Conservation (phyloP, 2,329 filamentous ascomycete species). For the Hymenoscyphus fructigenus region DNA sequence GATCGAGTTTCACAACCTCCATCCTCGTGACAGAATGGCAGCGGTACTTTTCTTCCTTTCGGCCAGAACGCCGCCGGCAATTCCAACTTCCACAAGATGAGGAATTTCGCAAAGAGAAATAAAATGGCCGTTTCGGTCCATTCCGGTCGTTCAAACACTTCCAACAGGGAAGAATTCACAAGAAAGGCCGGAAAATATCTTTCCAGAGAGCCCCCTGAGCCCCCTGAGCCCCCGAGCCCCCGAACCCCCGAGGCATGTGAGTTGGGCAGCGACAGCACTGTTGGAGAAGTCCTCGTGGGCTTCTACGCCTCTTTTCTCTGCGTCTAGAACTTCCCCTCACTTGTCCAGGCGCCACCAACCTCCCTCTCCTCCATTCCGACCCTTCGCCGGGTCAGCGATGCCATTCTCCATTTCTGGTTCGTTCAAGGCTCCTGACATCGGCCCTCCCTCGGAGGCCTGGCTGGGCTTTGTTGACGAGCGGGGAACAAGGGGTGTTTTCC, state of each 20-base stretch:
- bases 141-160: neutral
- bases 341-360: neutral
- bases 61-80: neutral
- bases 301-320: neutral
- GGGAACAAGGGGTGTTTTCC: neutral
- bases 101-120: neutral
- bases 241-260: neutral
- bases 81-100: neutral
- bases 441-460: neutral
- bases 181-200: neutral
- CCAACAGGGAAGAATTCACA: neutral
- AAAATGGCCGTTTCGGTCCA: neutral
- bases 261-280: neutral
- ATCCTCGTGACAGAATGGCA: neutral
- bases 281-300: neutral
- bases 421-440: neutral
- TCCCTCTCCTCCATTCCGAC: neutral
- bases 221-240: no score
- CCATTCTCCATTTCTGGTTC: neutral
- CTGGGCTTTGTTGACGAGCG: neutral
- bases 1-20: neutral
- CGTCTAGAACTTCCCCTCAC: slow-evolving; percentile 4
- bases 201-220: neutral
- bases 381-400: neutral
- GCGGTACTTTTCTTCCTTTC: neutral